A percentile compares a stretch with the other conserved stretches of the same genome.
phyloP scores from a whole-genome alignment of 1,284 basidiomycete genomes.

The Ceratobasidium theobromae region DNA sequence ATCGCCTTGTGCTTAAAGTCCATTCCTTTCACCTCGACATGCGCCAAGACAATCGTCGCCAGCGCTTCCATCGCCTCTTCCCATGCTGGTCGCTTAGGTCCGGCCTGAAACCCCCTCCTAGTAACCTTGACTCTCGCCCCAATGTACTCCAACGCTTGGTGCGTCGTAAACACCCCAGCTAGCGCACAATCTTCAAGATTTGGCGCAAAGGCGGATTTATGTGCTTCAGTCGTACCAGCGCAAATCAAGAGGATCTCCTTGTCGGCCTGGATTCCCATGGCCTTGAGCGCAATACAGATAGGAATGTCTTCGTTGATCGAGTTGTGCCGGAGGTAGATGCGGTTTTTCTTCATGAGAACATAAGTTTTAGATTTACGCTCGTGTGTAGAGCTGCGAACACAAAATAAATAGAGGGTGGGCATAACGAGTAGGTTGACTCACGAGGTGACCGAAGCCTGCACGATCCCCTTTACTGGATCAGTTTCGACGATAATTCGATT shows the following conservation, averaged over 20 bases:
- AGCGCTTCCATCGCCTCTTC: constrained; percentile 97
- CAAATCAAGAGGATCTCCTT: constrained; percentile 96
- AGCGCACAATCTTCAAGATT: constrained; percentile 94
- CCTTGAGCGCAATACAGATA: constrained; percentile 94
- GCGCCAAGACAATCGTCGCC: constrained; percentile 95
- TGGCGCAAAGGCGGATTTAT: constrained; percentile 85
- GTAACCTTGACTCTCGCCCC: constrained; percentile 90
- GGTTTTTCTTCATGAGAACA: constrained; percentile 90
- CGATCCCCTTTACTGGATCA: constrained; percentile 85
- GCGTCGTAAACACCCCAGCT: constrained; percentile 86
- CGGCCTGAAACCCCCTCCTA: constrained; percentile 52
- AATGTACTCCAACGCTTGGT: constrained; percentile 95
- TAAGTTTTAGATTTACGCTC: constrained; percentile 99
- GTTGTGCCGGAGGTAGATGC: constrained; percentile 97
- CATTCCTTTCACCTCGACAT: constrained; percentile 88
- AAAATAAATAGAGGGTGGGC: neutral
- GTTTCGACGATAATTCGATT: constrained; percentile 99
- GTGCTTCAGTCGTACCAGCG: constrained; percentile 89
- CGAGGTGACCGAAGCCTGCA: constrained; percentile 97
- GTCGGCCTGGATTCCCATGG: constrained; percentile 94
- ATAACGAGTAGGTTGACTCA: constrained; percentile 48
- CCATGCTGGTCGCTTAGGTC: constrained; percentile 77
- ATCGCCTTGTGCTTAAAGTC: constrained; percentile 96
- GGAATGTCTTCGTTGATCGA: constrained; percentile 97
- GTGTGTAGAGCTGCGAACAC: constrained; percentile 73